Conservation (phyloP, 2,329 filamentous ascomycete species). For the Aurifilum marmelostoma region DNA sequence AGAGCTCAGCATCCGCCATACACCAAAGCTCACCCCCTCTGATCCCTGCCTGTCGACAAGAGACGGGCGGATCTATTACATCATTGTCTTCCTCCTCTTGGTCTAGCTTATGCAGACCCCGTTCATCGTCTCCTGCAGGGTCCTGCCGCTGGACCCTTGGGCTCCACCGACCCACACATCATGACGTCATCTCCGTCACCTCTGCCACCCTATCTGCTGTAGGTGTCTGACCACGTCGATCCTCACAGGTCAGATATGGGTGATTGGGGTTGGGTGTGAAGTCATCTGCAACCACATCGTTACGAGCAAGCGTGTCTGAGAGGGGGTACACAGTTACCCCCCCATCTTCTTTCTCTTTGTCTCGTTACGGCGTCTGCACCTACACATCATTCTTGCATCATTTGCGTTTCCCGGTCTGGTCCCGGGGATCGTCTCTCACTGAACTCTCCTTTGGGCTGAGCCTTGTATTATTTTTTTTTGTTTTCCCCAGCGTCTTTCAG, state of each 20-base stretch:
- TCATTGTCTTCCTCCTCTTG: slow-evolving; percentile 7
- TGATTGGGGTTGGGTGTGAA: slow-evolving; percentile 12
- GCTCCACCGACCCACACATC: neutral
- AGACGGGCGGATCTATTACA: slow-evolving; percentile 2
- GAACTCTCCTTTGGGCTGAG: slow-evolving; percentile 14
- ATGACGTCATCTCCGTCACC: slow-evolving; percentile 22
- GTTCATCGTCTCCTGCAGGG: slow-evolving; percentile 21
- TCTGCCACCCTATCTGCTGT: slow-evolving; percentile 11
- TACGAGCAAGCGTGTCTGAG: slow-evolving; percentile 8
- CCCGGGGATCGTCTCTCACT: neutral
- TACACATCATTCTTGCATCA: neutral
- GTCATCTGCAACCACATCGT: slow-evolving; percentile 23
- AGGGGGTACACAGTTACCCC: neutral
- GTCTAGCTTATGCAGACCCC: slow-evolving; percentile 12
- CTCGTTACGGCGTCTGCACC: neutral
- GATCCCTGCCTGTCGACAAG: neutral
- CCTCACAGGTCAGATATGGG: slow-evolving; percentile 12
- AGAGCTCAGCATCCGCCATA: neutral
- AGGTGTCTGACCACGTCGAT: slow-evolving; percentile 21
- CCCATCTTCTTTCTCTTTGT: neutral
- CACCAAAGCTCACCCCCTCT: neutral
- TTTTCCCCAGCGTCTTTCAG: neutral
- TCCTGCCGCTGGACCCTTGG: slow-evolving; percentile 20
- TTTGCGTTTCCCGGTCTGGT: neutral
- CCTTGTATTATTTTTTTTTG: neutral